Percentiles rank a stretch among this genome's conserved stretches.
These are phyloP conservation scores for Orobanche coerulescens DNA, from an alignment of 257 asterid species.

Conservation along the genomic window DNA sequence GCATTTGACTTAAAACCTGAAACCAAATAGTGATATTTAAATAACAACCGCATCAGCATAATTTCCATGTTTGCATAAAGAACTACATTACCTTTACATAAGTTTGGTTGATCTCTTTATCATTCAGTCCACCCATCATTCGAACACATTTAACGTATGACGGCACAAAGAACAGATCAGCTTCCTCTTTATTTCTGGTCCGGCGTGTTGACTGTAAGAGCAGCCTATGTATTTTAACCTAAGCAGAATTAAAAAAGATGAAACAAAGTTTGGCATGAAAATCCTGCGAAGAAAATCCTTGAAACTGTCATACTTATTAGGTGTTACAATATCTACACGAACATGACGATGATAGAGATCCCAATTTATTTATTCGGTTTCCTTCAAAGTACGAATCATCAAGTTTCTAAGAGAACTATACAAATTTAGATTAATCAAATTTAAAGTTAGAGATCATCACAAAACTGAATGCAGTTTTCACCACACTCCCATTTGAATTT, in stretches of 20 bases:
- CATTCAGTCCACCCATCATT: slow-evolving; percentile 86
- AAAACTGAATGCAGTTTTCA: background rate
- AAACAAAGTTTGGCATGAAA: background rate
- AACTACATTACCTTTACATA: slow-evolving; percentile 59
- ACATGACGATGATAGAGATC: background rate
- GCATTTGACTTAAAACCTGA: slow-evolving; percentile 97
- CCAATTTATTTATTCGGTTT: background rate
- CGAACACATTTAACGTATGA: slow-evolving; percentile 84
- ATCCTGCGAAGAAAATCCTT: background rate
- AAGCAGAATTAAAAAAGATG: slow-evolving; percentile 14
- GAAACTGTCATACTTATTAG: background rate
- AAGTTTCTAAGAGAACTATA: background rate
- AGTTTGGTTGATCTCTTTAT: slow-evolving; percentile 87
- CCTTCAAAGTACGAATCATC: background rate
- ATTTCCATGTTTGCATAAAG: slow-evolving; percentile 13
- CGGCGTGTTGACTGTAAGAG: slow-evolving; percentile 64
- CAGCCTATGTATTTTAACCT: slow-evolving; percentile 89
- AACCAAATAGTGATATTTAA: slow-evolving; percentile 32
- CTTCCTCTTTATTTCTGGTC: slow-evolving; percentile 69
- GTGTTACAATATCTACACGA: background rate
- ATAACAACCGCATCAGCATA: slow-evolving; percentile 18
- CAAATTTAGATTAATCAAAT: background rate
- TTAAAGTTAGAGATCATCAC: background rate
- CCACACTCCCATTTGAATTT: no score
- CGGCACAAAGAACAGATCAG: slow-evolving; percentile 88